Percentiles rank a stretch among this genome's conserved stretches.
These are phyloP conservation scores for Martiniozyma asiatica DNA, from an alignment of 1,139 yeast genomes.

Conservation along the genomic window DNA sequence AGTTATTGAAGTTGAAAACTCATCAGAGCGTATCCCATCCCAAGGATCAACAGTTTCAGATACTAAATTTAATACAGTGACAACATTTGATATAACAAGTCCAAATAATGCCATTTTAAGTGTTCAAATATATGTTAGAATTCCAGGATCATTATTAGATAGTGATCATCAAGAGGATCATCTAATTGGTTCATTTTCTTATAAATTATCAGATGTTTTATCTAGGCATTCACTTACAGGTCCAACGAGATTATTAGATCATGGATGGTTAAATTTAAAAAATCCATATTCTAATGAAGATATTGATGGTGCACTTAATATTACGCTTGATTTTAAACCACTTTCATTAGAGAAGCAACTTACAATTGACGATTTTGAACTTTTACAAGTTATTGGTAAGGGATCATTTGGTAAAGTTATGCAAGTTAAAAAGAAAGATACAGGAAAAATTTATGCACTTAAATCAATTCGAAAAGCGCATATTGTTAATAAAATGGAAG, in stretches of 20 bases:
- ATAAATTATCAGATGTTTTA: constrained; percentile 23
- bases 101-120: constrained; percentile 31
- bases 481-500: constrained; percentile 87
- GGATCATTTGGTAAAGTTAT: constrained; percentile 98
- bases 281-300: constrained; percentile 24
- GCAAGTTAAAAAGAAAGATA: constrained; percentile 95
- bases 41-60: constrained; percentile 29
- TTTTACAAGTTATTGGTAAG: constrained; percentile 89
- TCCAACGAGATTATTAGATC: constrained; percentile 33
- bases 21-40: constrained; percentile 29
- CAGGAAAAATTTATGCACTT: constrained; percentile 86
- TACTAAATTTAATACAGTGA: constrained; percentile 76
- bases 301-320: constrained; percentile 41
- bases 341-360: constrained; percentile 41
- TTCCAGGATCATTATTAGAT: constrained; percentile 52
- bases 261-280: constrained; percentile 28
- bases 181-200: constrained; percentile 20
- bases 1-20: constrained; percentile 65
- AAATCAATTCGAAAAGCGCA: constrained; percentile 90
- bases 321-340: constrained; percentile 73
- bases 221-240: constrained; percentile 10
- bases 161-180: constrained; percentile 23
- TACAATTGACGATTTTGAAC: constrained; percentile 81
- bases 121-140: constrained; percentile 63
- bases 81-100: constrained; percentile 83